Percentiles rank a stretch among this genome's conserved stretches.
Conservation (phyloP, 805 yeast genomes). For the Starmerella riodocensis region DNA sequence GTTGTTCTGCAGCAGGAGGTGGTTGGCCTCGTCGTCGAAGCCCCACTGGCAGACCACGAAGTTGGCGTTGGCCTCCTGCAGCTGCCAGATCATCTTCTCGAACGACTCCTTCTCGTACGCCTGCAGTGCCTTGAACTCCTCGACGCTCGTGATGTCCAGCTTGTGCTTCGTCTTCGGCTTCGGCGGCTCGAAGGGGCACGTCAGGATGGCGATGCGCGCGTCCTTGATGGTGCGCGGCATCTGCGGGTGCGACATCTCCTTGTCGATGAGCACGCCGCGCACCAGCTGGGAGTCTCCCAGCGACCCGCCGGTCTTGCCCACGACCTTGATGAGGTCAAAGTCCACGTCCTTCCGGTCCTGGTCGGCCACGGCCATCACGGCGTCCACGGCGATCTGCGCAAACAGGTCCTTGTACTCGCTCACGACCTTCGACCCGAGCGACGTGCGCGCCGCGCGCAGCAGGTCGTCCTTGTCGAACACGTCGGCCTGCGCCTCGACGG, state of each 20-base stretch:
- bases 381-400: conserved; percentile 94
- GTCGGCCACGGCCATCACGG: conserved; percentile 85
- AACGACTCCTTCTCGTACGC: conserved; percentile 85
- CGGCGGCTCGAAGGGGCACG: conserved; percentile 99
- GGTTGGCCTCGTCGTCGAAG: conserved; percentile 96
- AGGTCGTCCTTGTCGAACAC: conserved; percentile 40
- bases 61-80: conserved; percentile 85
- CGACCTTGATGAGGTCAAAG: conserved; percentile 88
- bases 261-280: conserved; percentile 85
- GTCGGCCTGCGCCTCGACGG: conserved; percentile 65
- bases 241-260: conserved; percentile 96
- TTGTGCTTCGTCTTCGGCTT: conserved; percentile 98
- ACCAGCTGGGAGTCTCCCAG: conserved; percentile 73
- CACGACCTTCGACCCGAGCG: conserved; percentile 89
- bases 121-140: conserved; percentile 83
- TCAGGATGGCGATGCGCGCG: conserved; percentile 83
- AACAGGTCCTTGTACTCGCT: conserved; percentile 86
- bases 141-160: conserved; percentile 83
- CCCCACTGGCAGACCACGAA: conserved; percentile 99
- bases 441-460: conserved; percentile 84
- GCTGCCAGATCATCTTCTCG: conserved; percentile 73
- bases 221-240: conserved; percentile 75
- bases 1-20: conserved; percentile 70
- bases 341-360: conserved; percentile 87
- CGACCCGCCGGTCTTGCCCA: conserved; percentile 92